Conservation (phyloP, 495 filamentous ascomycete genomes). For the Penicillium argentinense region DNA sequence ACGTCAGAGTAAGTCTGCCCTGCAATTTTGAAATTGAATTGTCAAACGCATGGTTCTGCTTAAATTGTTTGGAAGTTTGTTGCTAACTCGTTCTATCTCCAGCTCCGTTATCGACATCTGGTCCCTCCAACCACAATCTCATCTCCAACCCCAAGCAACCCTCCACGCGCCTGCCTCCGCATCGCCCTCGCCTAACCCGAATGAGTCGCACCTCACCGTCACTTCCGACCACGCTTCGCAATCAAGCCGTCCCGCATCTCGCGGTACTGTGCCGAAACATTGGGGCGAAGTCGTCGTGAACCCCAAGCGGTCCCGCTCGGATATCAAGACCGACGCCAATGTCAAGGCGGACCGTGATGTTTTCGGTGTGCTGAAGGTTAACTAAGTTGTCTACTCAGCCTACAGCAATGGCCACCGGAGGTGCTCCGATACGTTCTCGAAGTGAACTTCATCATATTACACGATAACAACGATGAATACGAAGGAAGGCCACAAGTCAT, state of each 20-base stretch:
- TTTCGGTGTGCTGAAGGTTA: constrained; percentile 48
- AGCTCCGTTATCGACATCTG: constrained; percentile 53
- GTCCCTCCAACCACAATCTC: constrained; percentile 50
- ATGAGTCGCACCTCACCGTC: constrained; percentile 19
- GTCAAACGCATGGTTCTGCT: too few species aligned
- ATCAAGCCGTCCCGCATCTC: constrained; percentile 17
- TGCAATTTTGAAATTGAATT: too few species aligned
- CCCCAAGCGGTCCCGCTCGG: constrained; percentile 33
- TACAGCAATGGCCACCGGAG: too few species aligned
- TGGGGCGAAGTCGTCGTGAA: constrained; percentile 51
- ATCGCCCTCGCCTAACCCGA: constrained; percentile 26
- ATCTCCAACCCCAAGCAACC: constrained; percentile 48
- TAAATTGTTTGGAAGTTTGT: too few species aligned
- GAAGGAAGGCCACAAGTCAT: neutral
- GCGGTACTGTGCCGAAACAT: constrained; percentile 41
- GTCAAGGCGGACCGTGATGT: constrained; percentile 32
- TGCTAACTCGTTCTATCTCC: neutral
- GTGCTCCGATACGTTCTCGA: constrained; percentile 13
- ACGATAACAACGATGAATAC: neutral
- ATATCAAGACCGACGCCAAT: constrained; percentile 24
- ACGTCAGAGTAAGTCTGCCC: constrained; percentile 52
- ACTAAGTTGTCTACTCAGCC: constrained; percentile 13
- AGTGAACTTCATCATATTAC: neutral
- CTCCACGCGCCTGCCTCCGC: constrained; percentile 35
- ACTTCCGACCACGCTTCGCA: constrained; percentile 19